Conservation (phyloP, 148 eudicot species). For the Silene latifolia region DNA sequence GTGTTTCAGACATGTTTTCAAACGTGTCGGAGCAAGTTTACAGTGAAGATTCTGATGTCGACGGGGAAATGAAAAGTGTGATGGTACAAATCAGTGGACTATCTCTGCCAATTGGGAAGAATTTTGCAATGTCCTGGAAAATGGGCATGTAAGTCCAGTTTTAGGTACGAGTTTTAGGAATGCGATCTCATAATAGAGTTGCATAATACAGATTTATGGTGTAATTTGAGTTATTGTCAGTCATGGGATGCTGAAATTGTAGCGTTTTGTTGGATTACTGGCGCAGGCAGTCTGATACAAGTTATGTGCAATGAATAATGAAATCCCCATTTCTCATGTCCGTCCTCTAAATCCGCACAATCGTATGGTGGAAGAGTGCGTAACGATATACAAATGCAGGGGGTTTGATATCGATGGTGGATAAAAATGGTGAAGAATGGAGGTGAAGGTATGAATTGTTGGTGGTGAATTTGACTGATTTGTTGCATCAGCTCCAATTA, state of each 20-base stretch:
- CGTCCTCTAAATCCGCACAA: no score
- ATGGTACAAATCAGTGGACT: conserved; percentile 75
- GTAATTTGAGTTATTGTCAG: neutral
- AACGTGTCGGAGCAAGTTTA: conserved; percentile 35
- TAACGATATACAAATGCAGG: no score
- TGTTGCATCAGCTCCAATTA: no score
- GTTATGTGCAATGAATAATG: no score
- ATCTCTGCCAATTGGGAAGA: conserved; percentile 73
- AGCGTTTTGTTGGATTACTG: neutral
- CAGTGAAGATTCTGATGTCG: conserved; percentile 28
- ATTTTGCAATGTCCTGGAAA: conserved; percentile 77
- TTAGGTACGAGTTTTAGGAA: neutral
- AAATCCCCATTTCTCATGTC: neutral
- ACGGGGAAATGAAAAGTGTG: conserved; percentile 45
- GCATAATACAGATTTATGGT: neutral
- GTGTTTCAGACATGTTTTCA: conserved; percentile 34
- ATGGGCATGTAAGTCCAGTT: conserved; percentile 44
- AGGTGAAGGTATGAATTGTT: no score
- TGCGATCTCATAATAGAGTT: neutral
- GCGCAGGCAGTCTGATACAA: neutral
- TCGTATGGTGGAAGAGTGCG: no score
- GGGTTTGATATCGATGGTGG: no score
- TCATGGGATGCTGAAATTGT: neutral
- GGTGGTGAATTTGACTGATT: no score
- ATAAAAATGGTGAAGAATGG: no score